Evolutionary conservation across 768 basidiomycete species (phyloP).

Genomic region (Phaeolepiota aurea): DNA sequence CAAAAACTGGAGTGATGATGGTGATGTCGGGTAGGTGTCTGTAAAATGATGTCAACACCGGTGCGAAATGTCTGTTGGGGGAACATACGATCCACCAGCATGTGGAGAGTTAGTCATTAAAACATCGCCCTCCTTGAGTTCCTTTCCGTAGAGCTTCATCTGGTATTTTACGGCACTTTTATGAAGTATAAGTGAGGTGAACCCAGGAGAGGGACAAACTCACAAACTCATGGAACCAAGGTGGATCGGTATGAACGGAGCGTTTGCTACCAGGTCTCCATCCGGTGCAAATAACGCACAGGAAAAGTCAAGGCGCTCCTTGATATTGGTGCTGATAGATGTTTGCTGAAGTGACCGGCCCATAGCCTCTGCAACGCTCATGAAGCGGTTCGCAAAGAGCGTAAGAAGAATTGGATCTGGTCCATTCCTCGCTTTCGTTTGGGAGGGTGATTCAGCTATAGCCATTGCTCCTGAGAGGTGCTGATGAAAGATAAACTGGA

Average conservation of each 20-base stretch:
- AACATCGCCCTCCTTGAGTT: conserved; percentile 84
- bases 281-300: conserved; percentile 95
- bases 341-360: conserved; percentile 86
- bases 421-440: conserved; percentile 24
- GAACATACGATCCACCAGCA: conserved; percentile 77
- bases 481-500: background rate
- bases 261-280: conserved; percentile 91
- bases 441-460: background rate
- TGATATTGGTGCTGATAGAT: conserved; percentile 91
- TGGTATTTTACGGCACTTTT: conserved; percentile 81
- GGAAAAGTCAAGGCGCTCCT: conserved; percentile 90
- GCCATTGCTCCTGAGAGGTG: background rate
- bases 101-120: conserved; percentile 88
- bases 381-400: conserved; percentile 93
- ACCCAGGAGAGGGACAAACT: conserved; percentile 17
- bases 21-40: conserved; percentile 72
- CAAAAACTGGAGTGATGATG: conserved; percentile 89
- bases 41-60: background rate
- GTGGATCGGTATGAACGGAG: conserved; percentile 85
- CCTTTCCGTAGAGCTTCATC: conserved; percentile 65
- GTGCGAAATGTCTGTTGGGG: conserved; percentile 5
- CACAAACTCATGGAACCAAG: conserved; percentile 89
- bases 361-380: conserved; percentile 97
- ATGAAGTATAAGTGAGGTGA: background rate
- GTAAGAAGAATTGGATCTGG: conserved; percentile 86